These are phyloP conservation scores for Nakazawaea ernobii DNA, from an alignment of 805 yeast genomes.

Conservation along the genomic window DNA sequence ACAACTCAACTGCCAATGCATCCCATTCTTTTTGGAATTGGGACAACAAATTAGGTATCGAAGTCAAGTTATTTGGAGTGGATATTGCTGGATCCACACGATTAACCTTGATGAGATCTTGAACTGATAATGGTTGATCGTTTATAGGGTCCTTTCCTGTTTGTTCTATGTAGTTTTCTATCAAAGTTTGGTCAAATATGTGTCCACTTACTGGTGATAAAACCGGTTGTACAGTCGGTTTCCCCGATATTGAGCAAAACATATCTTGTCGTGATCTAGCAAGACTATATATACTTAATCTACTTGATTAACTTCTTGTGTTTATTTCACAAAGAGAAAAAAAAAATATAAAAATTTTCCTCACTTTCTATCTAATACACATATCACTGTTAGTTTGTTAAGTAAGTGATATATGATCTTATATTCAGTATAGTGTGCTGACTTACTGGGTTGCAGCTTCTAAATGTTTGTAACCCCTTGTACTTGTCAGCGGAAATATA, in stretches of 20 bases:
- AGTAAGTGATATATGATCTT: too few relatives aligned
- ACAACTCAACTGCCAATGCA: conserved; percentile 73
- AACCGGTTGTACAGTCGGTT: conserved; percentile 64
- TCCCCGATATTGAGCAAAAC: conserved; percentile 52
- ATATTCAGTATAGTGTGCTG: too few relatives aligned
- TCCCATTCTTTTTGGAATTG: conserved; percentile 89
- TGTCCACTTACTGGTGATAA: conserved; percentile 66
- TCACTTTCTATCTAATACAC: too few relatives aligned
- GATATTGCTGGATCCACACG: conserved; percentile 8
- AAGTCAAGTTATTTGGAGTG: conserved; percentile 40
- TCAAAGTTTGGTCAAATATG: conserved; percentile 59
- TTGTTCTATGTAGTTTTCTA: conserved; percentile 57
- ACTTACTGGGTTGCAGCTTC: too few relatives aligned
- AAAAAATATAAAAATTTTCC: too few relatives aligned
- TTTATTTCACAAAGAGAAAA: too few relatives aligned
- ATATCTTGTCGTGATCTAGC: background rate
- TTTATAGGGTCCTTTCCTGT: conserved; percentile 73
- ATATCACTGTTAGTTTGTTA: too few relatives aligned
- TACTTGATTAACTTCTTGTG: background rate
- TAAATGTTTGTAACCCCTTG: too few relatives aligned
- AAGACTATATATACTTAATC: too few relatives aligned
- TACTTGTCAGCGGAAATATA: too few relatives aligned
- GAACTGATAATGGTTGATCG: conserved; percentile 50
- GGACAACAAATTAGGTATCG: conserved; percentile 74
- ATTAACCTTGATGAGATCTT: conserved; percentile 47